These are phyloP conservation scores for Amaranthus tricolor DNA, from an alignment of 179 eudicot genomes.

Conservation along the genomic window DNA sequence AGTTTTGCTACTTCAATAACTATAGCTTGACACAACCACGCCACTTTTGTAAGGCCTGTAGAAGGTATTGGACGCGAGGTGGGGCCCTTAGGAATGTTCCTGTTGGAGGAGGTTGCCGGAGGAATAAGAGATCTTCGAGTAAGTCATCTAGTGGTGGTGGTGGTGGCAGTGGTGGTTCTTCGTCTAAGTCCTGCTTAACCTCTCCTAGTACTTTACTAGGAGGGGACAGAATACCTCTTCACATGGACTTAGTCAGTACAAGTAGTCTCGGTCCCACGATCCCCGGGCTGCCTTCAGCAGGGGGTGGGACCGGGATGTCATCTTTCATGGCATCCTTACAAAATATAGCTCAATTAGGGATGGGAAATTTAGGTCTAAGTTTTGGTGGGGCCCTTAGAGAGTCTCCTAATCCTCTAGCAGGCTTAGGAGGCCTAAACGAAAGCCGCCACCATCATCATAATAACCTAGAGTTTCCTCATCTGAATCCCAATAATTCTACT, in stretches of 20 bases:
- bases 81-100: conserved; percentile 61
- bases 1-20: conserved; percentile 68
- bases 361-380: conserved; percentile 30
- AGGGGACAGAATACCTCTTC: conserved; percentile 12
- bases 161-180: conserved; percentile 21
- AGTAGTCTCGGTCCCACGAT: conserved; percentile 1
- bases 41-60: conserved; percentile 57
- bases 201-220: conserved; percentile 14
- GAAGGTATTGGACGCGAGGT: conserved; percentile 59
- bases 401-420: conserved; percentile 18
- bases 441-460: conserved; percentile 6
- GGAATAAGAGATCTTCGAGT: conserved; percentile 39
- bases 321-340: conserved; percentile 40
- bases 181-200: conserved; percentile 26
- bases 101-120: conserved; percentile 60
- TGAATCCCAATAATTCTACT: not conserved
- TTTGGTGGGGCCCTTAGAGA: conserved; percentile 26
- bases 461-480: conserved; percentile 16
- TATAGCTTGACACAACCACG: conserved; percentile 59
- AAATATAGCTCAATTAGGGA: conserved; percentile 36
- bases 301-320: conserved; percentile 25
- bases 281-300: conserved; percentile 6
- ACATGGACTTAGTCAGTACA: conserved; percentile 5
- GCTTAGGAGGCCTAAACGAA: not conserved
- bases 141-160: conserved; percentile 33